Evolutionary conservation across 2,329 filamentous ascomycete genomes (phyloP).

Genomic region (Cercospora sojina): DNA sequence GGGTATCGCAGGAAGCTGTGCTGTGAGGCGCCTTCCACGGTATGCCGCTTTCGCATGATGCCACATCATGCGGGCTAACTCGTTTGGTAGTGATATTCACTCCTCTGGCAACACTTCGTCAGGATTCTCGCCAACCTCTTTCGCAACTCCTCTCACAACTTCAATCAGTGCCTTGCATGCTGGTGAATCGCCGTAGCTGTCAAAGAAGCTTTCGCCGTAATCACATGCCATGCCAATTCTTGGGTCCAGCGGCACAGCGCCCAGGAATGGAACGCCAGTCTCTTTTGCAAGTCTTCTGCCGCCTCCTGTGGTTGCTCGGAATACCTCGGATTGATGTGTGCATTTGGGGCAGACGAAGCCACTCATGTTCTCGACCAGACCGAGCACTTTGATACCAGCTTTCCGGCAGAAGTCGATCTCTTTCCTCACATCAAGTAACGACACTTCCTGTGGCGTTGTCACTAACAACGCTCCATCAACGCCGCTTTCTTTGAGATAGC

Average conservation of each 20-base stretch:
- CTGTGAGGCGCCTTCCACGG: not conserved
- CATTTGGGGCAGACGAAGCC: conserved; percentile 96
- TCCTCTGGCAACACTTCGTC: conserved; percentile 34
- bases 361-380: conserved; percentile 96
- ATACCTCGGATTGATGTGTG: conserved; percentile 76
- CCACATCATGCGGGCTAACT: not conserved
- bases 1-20: not conserved
- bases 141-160: conserved; percentile 69
- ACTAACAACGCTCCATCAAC: conserved; percentile 93
- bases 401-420: conserved; percentile 98
- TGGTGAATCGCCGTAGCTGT: conserved; percentile 88
- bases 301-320: conserved; percentile 86
- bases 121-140: conserved; percentile 36
- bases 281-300: conserved; percentile 77
- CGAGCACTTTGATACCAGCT: conserved; percentile 82
- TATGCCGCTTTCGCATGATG: not conserved
- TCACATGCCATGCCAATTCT: conserved; percentile 95
- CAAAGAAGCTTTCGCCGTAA: conserved; percentile 95
- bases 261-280: conserved; percentile 83
- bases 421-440: conserved; percentile 87
- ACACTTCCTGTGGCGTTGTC: conserved; percentile 92
- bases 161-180: conserved; percentile 77
- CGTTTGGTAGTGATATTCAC: conserved; percentile 12
- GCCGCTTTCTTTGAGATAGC: conserved; percentile 83
- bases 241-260: conserved; percentile 86